These are phyloP conservation scores for Didymella exigua DNA, from an alignment of 2,329 filamentous ascomycete species.

Conservation along the genomic window DNA sequence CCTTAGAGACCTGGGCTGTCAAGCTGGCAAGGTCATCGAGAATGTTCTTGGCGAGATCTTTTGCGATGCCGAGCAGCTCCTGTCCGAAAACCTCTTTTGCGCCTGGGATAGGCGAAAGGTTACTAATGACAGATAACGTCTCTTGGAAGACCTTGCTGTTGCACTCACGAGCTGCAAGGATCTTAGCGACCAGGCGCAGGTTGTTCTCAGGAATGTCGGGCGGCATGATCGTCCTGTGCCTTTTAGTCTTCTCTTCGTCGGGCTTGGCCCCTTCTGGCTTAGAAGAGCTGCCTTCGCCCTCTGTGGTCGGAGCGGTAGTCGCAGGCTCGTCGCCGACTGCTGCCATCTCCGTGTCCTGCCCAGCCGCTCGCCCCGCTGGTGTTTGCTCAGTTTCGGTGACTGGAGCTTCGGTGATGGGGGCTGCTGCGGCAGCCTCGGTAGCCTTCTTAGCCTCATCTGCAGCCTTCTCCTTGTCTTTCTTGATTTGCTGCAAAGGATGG, in stretches of 20 bases:
- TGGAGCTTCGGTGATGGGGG: constrained; percentile 28
- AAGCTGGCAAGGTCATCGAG: constrained; percentile 83
- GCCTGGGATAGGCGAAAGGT: constrained; percentile 88
- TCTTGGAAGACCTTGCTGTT: constrained; percentile 98
- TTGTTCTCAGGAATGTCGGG: constrained; percentile 89
- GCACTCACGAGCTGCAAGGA: constrained; percentile 93
- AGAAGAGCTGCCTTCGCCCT: constrained; percentile 27
- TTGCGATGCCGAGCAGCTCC: constrained; percentile 87
- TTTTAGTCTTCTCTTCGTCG: constrained; percentile 53
- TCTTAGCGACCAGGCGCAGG: constrained; percentile 91
- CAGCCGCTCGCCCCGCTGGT: constrained; percentile 7
- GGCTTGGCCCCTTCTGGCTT: constrained; percentile 46
- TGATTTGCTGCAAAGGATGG: constrained; percentile 80
- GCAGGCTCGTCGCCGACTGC: constrained; percentile 45
- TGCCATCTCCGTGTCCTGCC: constrained; percentile 46
- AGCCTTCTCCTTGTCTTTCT: constrained; percentile 76
- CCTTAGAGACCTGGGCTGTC: constrained; percentile 82
- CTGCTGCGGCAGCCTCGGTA: constrained; percentile 10
- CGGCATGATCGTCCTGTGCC: constrained; percentile 70
- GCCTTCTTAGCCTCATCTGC: constrained; percentile 54
- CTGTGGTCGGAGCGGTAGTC: constrained; percentile 5
- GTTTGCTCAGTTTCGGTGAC: constrained; percentile 21
- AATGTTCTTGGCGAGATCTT: constrained; percentile 82
- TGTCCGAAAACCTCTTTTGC: constrained; percentile 91
- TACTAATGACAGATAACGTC: constrained; percentile 97